phyloP scores from a whole-genome alignment of 192 early-diverging fungal species.

The Geranomyces michiganensis region DNA sequence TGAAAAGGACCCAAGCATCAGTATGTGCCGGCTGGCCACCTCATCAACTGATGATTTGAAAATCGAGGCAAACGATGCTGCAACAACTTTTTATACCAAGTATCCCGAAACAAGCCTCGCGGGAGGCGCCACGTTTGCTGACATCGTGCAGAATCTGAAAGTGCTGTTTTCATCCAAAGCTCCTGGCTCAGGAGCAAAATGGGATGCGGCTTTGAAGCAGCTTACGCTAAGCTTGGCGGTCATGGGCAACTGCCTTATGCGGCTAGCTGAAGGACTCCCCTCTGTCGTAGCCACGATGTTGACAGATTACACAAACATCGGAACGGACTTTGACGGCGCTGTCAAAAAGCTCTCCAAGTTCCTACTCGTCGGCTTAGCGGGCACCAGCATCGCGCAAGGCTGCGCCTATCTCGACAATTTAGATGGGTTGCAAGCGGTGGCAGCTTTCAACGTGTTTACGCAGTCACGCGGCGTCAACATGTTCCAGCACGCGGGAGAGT shows the following conservation, averaged over 20 bases:
- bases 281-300: conserved; percentile 4
- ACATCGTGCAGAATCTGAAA: conserved; percentile 10
- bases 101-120: not conserved
- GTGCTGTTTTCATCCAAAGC: not conserved
- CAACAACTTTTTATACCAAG: conserved; percentile 6
- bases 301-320: conserved; percentile 12
- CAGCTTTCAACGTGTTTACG: conserved; percentile 7
- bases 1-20: no score
- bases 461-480: conserved; percentile 4
- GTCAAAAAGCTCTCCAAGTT: no score
- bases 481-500: not conserved
- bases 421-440: conserved; percentile 7
- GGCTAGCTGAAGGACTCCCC: not conserved
- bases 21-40: no score
- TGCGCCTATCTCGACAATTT: conserved; percentile 3
- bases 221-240: not conserved
- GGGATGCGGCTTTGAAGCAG: not conserved
- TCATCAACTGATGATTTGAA: no score
- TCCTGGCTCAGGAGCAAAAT: not conserved
- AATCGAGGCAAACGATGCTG: not conserved
- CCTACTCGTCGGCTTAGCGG: no score
- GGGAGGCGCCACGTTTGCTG: not conserved
- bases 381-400: not conserved
- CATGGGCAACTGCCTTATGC: conserved; percentile 11
- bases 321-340: conserved; percentile 1